These are phyloP conservation scores for Babesia sp. DNA, from an alignment of 169 alveolate genomes.

Conservation along the genomic window DNA sequence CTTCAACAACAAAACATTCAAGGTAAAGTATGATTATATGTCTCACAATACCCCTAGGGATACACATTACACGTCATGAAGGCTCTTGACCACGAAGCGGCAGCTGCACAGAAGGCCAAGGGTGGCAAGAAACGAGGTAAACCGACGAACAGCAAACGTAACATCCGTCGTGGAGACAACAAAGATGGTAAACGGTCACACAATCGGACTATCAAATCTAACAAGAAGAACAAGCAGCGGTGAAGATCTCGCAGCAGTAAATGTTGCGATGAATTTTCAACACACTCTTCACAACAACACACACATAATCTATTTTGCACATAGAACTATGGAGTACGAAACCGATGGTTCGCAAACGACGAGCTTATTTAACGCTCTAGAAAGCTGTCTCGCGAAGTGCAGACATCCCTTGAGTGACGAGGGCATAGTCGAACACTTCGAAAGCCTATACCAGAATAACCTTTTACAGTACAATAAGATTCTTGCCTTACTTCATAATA, in stretches of 20 bases:
- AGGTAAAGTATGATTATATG: not conserved
- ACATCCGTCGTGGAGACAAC: not conserved
- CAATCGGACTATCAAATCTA: not conserved
- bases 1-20: slow-evolving; percentile 39
- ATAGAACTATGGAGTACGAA: slow-evolving; percentile 30
- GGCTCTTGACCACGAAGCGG: slow-evolving; percentile 50
- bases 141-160: not conserved
- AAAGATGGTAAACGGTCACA: not conserved
- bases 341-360: slow-evolving; percentile 20
- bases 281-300: not conserved
- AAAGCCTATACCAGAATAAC: slow-evolving; percentile 31
- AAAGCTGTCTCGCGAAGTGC: slow-evolving; percentile 20
- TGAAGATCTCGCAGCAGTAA: slow-evolving; percentile 9
- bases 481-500: not conserved
- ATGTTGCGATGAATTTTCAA: slow-evolving; percentile 14
- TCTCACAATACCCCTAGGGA: slow-evolving; percentile 12
- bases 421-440: slow-evolving; percentile 17
- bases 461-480: slow-evolving; percentile 31
- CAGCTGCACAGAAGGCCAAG: slow-evolving; percentile 17
- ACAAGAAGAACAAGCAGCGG: not conserved
- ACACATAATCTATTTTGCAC: slow-evolving; percentile 20
- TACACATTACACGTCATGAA: slow-evolving; percentile 58
- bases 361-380: slow-evolving; percentile 32
- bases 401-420: slow-evolving; percentile 8
- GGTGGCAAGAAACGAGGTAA: slow-evolving; percentile 3